phyloP scores from a whole-genome alignment of 495 filamentous ascomycete genomes.

The Penicillium mononematosum region DNA sequence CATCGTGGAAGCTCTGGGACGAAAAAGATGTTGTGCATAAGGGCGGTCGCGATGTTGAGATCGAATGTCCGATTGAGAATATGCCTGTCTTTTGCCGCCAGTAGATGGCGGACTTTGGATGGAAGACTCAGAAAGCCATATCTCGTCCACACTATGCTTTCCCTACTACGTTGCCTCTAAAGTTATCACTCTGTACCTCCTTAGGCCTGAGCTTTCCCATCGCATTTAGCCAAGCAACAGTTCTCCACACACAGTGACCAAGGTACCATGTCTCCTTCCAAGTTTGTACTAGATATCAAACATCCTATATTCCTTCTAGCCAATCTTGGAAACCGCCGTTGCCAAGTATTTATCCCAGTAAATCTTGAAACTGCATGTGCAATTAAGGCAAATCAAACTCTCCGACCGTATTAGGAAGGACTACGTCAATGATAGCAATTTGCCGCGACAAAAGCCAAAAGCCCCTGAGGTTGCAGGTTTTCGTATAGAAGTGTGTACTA shows the following conservation, averaged over 20 bases:
- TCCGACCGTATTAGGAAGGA: too few relatives aligned
- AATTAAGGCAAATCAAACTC: not conserved
- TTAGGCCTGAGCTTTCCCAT: not conserved
- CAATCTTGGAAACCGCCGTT: not conserved
- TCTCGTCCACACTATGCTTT: not conserved
- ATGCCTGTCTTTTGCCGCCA: constrained; percentile 49
- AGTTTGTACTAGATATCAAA: constrained; percentile 7
- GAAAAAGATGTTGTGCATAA: constrained; percentile 25
- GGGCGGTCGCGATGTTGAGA: constrained; percentile 38
- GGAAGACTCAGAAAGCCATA: not conserved
- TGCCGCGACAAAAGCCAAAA: too few relatives aligned
- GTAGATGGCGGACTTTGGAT: not conserved
- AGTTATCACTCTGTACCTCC: not conserved
- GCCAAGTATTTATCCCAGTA: not conserved
- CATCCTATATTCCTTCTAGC: not conserved
- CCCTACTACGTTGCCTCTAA: not conserved
- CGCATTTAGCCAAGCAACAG: not conserved
- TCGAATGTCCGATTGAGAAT: constrained; percentile 48
- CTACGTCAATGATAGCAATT: too few relatives aligned
- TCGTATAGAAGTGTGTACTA: too few relatives aligned
- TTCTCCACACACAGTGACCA: too few relatives aligned
- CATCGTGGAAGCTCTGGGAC: constrained; percentile 42
- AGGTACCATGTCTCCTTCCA: not conserved
- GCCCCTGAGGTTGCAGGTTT: too few relatives aligned
- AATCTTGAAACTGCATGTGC: too few relatives aligned